Evolutionary conservation across 169 alveolate species (phyloP).

Genomic region (Eimeria necatrix): DNA sequence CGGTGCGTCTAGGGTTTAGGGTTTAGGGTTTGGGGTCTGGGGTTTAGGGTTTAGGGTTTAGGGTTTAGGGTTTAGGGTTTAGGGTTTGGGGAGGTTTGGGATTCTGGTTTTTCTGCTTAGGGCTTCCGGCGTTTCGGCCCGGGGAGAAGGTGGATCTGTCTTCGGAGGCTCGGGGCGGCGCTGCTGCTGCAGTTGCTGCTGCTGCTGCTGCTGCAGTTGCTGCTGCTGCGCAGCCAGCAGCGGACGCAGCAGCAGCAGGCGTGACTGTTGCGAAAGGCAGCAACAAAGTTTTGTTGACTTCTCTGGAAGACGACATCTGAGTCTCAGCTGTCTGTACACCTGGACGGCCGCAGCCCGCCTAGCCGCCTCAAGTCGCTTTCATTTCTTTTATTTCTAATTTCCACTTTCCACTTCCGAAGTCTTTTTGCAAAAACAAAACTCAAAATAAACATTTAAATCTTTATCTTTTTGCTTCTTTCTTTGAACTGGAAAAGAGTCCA

Average conservation of each 20-base stretch:
- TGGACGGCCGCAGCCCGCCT: neutral
- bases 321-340: neutral
- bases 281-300: neutral
- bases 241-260: conserved; percentile 44
- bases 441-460: no score
- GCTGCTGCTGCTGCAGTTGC: neutral
- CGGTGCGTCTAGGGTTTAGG: conserved; percentile 81
- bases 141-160: conserved; percentile 91
- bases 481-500: no score
- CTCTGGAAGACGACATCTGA: conserved; percentile 35
- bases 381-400: no score
- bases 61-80: neutral
- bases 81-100: neutral
- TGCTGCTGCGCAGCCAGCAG: neutral
- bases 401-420: no score
- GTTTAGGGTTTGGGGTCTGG: no score
- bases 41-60: neutral
- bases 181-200: conserved; percentile 28
- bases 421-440: no score
- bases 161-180: conserved; percentile 13
- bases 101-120: neutral
- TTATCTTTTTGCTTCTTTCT: no score
- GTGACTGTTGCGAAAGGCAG: neutral
- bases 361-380: no score
- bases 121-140: conserved; percentile 97